Conservation (phyloP, 75 land plant species). For the Selaginella moellendorffii region DNA sequence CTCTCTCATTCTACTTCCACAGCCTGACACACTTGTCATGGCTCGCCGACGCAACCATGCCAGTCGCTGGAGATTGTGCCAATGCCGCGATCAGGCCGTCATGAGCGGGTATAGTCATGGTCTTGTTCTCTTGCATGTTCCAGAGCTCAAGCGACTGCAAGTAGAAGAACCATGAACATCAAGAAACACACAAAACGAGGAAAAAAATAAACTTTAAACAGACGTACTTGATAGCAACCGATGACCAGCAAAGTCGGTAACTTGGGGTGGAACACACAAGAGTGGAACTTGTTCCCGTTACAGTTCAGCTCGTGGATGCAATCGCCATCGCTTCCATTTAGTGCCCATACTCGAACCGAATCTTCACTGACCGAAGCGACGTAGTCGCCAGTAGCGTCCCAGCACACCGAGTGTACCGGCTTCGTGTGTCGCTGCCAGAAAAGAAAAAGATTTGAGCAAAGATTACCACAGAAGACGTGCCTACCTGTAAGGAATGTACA, state of each 20-base stretch:
- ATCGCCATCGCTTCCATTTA: conserved; percentile 18
- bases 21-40: too few relatives aligned
- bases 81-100: too few relatives aligned
- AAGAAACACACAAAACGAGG: too few relatives aligned
- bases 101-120: too few relatives aligned
- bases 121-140: too few relatives aligned
- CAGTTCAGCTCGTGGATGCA: conserved; percentile 25
- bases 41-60: too few relatives aligned
- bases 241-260: conserved; percentile 45
- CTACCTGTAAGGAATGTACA: conserved; percentile 33
- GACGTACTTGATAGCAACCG: conserved; percentile 61
- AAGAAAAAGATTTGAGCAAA: neutral
- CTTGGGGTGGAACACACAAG: conserved; percentile 62
- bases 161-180: too few relatives aligned
- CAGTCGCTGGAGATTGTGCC: too few relatives aligned
- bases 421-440: conserved; percentile 24
- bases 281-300: conserved; percentile 52
- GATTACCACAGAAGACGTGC: neutral
- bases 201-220: too few relatives aligned
- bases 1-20: too few relatives aligned
- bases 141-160: too few relatives aligned
- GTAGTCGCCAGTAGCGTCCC: conserved; percentile 23
- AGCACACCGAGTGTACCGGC: conserved; percentile 25
- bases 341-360: conserved; percentile 24
- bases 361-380: conserved; percentile 27